Percentiles rank a stretch among this genome's conserved stretches.
These are phyloP conservation scores for Aspergillus awamori DNA, from an alignment of 2,329 filamentous ascomycete species.

Conservation along the genomic window DNA sequence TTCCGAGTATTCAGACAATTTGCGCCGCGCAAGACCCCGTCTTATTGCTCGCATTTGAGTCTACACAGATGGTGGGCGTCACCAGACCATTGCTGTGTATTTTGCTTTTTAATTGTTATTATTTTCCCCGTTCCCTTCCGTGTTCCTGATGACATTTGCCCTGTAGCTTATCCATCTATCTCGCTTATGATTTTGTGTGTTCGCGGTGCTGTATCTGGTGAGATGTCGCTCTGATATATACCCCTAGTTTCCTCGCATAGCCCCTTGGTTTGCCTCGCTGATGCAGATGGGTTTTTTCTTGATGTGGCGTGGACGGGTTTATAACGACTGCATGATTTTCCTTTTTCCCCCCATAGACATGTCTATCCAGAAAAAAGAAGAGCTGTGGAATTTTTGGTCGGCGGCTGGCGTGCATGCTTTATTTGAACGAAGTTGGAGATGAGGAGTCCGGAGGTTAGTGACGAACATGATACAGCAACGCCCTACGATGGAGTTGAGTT, in stretches of 20 bases:
- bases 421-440: neutral
- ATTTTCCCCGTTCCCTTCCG: slow-evolving; percentile 4
- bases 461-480: neutral
- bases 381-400: neutral
- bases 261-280: slow-evolving; percentile 26
- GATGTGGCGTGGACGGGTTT: slow-evolving; percentile 24
- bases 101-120: slow-evolving; percentile 8
- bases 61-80: slow-evolving; percentile 5
- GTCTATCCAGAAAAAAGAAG: slow-evolving; percentile 17
- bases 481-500: neutral
- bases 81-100: slow-evolving; percentile 5
- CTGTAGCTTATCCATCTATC: slow-evolving; percentile 8
- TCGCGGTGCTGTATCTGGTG: slow-evolving; percentile 23
- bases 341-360: slow-evolving; percentile 25
- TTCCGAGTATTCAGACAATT: neutral
- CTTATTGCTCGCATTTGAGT: slow-evolving; percentile 4
- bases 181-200: slow-evolving; percentile 16
- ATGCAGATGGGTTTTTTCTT: slow-evolving; percentile 22
- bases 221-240: slow-evolving; percentile 31
- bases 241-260: slow-evolving; percentile 29
- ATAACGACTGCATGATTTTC: slow-evolving; percentile 33
- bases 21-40: slow-evolving; percentile 3
- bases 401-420: slow-evolving; percentile 21
- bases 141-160: slow-evolving; percentile 9
- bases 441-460: neutral